phyloP scores from a whole-genome alignment of 176 grass and related monocot species.

The Musa beccarii region DNA sequence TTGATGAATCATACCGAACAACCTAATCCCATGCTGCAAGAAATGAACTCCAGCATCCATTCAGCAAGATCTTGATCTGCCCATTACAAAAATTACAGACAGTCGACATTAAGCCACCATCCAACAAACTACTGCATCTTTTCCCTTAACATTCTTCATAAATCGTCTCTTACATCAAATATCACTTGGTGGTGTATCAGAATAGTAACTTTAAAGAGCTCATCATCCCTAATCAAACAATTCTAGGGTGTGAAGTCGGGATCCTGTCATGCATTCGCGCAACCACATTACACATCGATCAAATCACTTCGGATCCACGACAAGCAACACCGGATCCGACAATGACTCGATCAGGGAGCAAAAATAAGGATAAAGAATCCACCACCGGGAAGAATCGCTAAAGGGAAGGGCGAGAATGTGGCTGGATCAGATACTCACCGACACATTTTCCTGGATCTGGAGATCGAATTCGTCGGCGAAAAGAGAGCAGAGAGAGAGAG shows the following conservation, averaged over 20 bases:
- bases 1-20: neutral
- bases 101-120: too few relatives aligned
- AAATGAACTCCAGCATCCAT: neutral
- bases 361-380: too few relatives aligned
- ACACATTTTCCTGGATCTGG: neutral
- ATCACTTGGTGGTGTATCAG: too few relatives aligned
- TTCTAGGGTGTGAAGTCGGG: neutral
- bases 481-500: neutral
- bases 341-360: neutral
- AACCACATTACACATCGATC: neutral
- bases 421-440: neutral
- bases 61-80: neutral
- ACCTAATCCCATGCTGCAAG: neutral
- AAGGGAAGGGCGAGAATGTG: neutral
- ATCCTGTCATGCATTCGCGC: neutral
- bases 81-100: neutral
- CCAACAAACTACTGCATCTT: neutral
- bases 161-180: neutral
- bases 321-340: neutral
- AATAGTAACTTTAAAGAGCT: too few relatives aligned
- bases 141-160: neutral
- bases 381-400: too few relatives aligned
- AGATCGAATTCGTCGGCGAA: slow-evolving; percentile 4
- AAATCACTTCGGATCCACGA: neutral
- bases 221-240: too few relatives aligned